Evolutionary conservation across 2,329 filamentous ascomycete genomes (phyloP).

Genomic region (Colletotrichum noveboracense): DNA sequence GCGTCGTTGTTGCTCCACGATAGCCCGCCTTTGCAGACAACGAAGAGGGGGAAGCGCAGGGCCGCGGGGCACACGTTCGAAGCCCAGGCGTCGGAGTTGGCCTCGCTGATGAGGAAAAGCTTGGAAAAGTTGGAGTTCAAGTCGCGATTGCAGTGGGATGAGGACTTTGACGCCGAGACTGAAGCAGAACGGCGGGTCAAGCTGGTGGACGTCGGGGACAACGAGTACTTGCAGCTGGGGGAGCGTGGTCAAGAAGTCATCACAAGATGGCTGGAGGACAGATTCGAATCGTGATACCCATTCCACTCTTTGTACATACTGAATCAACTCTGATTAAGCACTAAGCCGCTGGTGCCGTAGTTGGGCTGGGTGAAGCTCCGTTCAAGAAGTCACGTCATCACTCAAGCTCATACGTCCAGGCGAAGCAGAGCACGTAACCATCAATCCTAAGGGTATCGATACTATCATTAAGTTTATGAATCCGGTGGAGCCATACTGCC

Average conservation of each 20-base stretch:
- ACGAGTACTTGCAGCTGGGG: conserved; percentile 30
- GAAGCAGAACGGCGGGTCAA: conserved; percentile 44
- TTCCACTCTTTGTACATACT: background rate
- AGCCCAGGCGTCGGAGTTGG: conserved; percentile 53
- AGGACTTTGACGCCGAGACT: conserved; percentile 35
- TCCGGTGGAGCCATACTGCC: background rate
- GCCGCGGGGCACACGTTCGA: conserved; percentile 46
- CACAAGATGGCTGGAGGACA: conserved; percentile 34
- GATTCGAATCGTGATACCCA: conserved; percentile 13
- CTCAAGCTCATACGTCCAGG: background rate
- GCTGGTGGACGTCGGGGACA: conserved; percentile 39
- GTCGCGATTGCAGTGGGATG: conserved; percentile 46
- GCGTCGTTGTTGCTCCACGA: conserved; percentile 54
- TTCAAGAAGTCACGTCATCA: background rate
- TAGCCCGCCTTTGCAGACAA: conserved; percentile 24
- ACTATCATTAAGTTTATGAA: background rate
- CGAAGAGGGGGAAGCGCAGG: conserved; percentile 12
- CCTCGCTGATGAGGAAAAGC: conserved; percentile 52
- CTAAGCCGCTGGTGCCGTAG: no score
- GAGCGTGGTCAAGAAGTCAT: conserved; percentile 30
- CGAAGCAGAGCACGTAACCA: background rate
- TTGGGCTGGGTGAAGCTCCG: no score
- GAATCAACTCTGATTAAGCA: background rate
- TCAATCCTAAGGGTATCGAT: background rate
- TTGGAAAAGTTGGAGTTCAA: conserved; percentile 50